A percentile compares a stretch with the other conserved stretches of the same genome.
These are phyloP conservation scores for Aspergillus olivimuriae DNA, from an alignment of 495 filamentous ascomycete genomes.

Conservation along the genomic window DNA sequence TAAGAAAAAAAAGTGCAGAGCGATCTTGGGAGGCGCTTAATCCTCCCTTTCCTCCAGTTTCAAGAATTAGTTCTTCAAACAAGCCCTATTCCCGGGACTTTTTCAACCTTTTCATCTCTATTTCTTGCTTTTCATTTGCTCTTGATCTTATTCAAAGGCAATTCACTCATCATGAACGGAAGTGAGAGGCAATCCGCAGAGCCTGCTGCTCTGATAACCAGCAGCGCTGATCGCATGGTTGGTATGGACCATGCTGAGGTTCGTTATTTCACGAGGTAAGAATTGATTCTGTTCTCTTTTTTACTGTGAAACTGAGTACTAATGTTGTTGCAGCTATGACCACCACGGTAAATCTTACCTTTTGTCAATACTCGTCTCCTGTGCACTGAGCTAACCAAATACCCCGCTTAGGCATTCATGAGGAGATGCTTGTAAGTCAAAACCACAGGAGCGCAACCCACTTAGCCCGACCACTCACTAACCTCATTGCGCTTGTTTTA, in stretches of 20 bases:
- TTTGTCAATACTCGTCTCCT: slow-evolving; percentile 1
- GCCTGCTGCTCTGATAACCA: slow-evolving; percentile 25
- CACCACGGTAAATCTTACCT: slow-evolving; percentile 67
- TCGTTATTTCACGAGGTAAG: slow-evolving; percentile 95
- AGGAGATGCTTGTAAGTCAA: slow-evolving; percentile 90
- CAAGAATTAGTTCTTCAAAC: too few relatives aligned
- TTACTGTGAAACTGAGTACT: too few relatives aligned
- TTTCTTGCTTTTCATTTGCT: slow-evolving; percentile 1
- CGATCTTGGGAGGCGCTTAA: slow-evolving; percentile 16
- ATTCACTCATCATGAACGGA: slow-evolving; percentile 26
- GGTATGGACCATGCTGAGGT: slow-evolving; percentile 81
- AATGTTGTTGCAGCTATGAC: slow-evolving; percentile 70
- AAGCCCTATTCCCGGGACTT: too few relatives aligned
- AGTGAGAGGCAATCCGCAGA: slow-evolving; percentile 17
- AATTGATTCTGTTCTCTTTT: too few relatives aligned
- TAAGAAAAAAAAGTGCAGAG: slow-evolving; percentile 33
- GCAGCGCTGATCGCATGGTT: slow-evolving; percentile 47
- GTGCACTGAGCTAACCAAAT: slow-evolving; percentile 9
- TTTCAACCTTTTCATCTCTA: too few relatives aligned
- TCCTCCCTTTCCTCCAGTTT: slow-evolving; percentile 8
- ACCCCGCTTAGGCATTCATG: slow-evolving; percentile 73
- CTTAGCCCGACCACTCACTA: slow-evolving; percentile 6
- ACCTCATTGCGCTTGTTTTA: slow-evolving; percentile 3
- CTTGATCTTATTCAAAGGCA: slow-evolving; percentile 1
- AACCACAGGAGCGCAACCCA: neutral